Base-by-base conservation (phyloP, 1,139 yeast genomes). In the Saccharomyces hybrid region DNA sequence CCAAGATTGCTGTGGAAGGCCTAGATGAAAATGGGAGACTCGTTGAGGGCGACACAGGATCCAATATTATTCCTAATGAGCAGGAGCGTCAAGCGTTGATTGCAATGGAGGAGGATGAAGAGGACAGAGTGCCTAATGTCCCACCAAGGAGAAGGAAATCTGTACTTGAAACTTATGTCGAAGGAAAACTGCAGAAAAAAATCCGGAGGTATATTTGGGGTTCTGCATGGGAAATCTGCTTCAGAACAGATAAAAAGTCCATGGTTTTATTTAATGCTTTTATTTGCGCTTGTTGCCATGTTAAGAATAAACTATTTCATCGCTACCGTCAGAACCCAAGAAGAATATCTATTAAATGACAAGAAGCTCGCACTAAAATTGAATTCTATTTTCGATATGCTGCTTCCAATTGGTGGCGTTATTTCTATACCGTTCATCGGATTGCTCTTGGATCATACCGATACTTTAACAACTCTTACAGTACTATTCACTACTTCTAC, bases 241-340 rank as follows among this genome's bases (percentile, higher is more conserved):
- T 59, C 64, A 12, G 78, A 78, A 50, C 98, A 91, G 72, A 73
- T 90, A 55, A 73, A 71, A 49, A 81, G 93, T 3, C 83, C 85
- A 9, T 89, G 97, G 95, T 91, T 89, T 68, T 66, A 77, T 52
- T 73, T 89, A 54, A 86, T 89, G 86, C 80, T 88, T 21, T 67
- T 81, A 3, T 88, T 89, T 70, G 87, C 96, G 4, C 80, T 91
- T 2, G 79, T 89, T 55, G 95, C 89, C 70, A 89, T 90, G 96
- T 77, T 91, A 53, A 78, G 97, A 68, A 86, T 90, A 61, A 91
- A 91, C 72, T 90, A 86, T 70, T 91, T 88, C 70, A 95, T 91
- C 52, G 97, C 97, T 5, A 88, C 97, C 0, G 75, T 91, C 48
- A 81, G 82, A 63, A 75, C 95, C 0, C 97, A 89, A 72, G 91